Base-by-base conservation (phyloP, 1,284 basidiomycete species). In the Lentinula novae-zelandiae region DNA sequence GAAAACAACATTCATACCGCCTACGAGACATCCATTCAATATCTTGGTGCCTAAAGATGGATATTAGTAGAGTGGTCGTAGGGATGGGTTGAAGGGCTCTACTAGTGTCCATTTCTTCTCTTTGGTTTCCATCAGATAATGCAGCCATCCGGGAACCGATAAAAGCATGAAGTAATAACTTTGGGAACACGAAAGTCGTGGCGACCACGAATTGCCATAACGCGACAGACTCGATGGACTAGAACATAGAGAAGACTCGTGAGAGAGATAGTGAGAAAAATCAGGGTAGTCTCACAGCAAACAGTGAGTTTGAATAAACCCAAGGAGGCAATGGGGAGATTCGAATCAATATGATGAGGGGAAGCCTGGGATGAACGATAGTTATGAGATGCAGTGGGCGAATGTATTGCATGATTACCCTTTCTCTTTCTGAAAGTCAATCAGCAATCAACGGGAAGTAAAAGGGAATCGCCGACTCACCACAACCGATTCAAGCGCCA, bases 301-400 rank as follows among this genome's bases (percentile, higher is more conserved):
- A 92, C 12, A 93, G 75, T 0, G 86, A 77, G 65, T 92, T 93
- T 13, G 88, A 84, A 68, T 92, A 93, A 0, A 87, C 86, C 90
- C 90, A 89, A 17, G 92, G 90, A 58, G 92, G 90, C 69, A 94
- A 84, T 2, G 92, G 88, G 5, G 89, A 92, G 20, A 91, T 72
- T n/a, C 92, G 84, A 65, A 93, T 87, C 51, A 94, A 79, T 65
- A 92, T 82, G 51, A 94, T 90, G 22, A 94, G 75, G 15, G 87
- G 87, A 12, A 93, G 75, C 13, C 62, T 63, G 40, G 5, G 12
- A 22, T 34, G 31, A n/a, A 50, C 12, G n/a, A 22, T 48, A 17
- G 34, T 13, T 17, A 40, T 33, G 13, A 20, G 15, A 44, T 6
- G n/a, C 3, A 10, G n/a, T 15, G 46, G 46, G 20, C 2, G n/a